Evolutionary conservation across 1,284 basidiomycete genomes (phyloP).

Genomic region (Microbotryum intermedium): DNA sequence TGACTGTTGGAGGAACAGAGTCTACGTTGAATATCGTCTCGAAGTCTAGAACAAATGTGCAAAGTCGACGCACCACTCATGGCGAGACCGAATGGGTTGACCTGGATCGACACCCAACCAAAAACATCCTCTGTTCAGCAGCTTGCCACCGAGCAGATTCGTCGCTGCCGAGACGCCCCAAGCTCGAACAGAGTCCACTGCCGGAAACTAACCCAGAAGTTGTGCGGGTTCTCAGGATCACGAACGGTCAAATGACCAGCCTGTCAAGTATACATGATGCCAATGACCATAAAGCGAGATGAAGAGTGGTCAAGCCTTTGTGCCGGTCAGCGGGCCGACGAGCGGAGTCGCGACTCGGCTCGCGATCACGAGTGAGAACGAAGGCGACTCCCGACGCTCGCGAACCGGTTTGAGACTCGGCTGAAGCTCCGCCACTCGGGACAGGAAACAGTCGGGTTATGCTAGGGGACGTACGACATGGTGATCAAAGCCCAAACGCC

Average conservation of each 20-base stretch:
- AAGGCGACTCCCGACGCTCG: too few species aligned
- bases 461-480: slow-evolving; percentile 35
- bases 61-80: slow-evolving; percentile 36
- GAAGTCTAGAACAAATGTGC: background rate
- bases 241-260: slow-evolving; percentile 50
- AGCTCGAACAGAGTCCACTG: background rate
- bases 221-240: slow-evolving; percentile 48
- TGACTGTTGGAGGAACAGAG: background rate
- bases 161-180: background rate
- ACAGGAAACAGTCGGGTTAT: background rate
- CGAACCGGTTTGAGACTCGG: too few species aligned
- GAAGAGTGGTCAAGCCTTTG: background rate
- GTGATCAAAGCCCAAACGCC: slow-evolving; percentile 52
- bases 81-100: slow-evolving; percentile 36
- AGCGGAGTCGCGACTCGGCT: too few species aligned
- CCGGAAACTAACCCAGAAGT: slow-evolving; percentile 48
- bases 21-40: too few species aligned
- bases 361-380: too few species aligned
- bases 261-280: background rate
- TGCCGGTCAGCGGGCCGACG: background rate
- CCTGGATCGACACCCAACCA: background rate
- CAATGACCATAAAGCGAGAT: background rate
- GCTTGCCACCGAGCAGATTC: background rate
- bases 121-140: too few species aligned
- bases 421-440: too few species aligned